Base-by-base conservation (phyloP, 2,329 filamentous ascomycete genomes). In the Aspergillus sp. region DNA sequence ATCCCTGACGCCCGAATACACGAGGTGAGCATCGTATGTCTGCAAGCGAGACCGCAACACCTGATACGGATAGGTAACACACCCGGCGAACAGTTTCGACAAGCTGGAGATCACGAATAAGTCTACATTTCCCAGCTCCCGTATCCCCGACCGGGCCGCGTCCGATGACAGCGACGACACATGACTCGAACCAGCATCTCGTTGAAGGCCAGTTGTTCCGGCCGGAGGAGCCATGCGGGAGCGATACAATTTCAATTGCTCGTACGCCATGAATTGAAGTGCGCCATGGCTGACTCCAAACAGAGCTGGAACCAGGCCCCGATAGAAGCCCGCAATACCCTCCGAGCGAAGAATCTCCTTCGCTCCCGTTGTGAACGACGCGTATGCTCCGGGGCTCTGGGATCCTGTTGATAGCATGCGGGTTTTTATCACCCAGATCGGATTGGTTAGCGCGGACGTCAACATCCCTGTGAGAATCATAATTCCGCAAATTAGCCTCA, bases 401-500 rank as follows among this genome's bases (percentile, higher is more conserved):
- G 86, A 85, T 66, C 95, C 91, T 4, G 91, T 93, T 30, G 92
- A 92, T 23, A 98, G 82, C 92, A 99, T 98, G 64, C 95, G 90
- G 8, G 94, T 98, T 81, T 98, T 98, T 75, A 99, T 87, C 2
- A 99, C 95, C 95, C 95, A 99, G 69, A 99, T 89, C 2, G 95
- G 95, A 74, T 98, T 98, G 30, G 95, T 98, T 66, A 94, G 83
- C 30, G 91, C 79, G 47, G 93, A 90, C 1, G 92, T 96, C 43
- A 91, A 76, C 17, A 89, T 81, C 30, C 94, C 93, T 65, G 41
- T 36, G 32, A 36, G 32, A 36, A 13, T 36, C 32, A 8, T 49
- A 23, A 43, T 6, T n/a, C 19, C 47, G 15, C 3, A 10, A 15
- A 41, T 49, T 28, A 58, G 23, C 25, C 32, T 15, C 9, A 45